Conservation (phyloP, 1,139 yeast genomes). For the Geotrichum carabidarum region DNA sequence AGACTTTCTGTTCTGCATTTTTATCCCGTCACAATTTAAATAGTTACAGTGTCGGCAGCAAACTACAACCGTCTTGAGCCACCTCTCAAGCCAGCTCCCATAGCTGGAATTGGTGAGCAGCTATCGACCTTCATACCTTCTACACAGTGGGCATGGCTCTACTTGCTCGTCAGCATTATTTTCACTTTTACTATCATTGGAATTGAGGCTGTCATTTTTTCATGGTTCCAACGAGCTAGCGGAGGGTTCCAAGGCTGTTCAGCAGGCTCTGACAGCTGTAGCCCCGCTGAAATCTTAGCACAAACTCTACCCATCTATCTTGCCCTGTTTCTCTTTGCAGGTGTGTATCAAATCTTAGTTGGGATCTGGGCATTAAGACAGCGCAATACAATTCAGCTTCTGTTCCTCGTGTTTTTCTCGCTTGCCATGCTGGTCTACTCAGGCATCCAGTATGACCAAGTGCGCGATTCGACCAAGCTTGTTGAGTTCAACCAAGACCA, state of each 20-base stretch:
- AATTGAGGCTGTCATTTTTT: conserved; percentile 16
- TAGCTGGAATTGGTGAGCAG: background rate
- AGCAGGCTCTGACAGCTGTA: conserved; percentile 22
- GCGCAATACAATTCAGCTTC: conserved; percentile 42
- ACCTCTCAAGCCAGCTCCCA: background rate
- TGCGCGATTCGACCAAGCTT: conserved; percentile 34
- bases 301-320: conserved; percentile 37
- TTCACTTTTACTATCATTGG: conserved; percentile 14
- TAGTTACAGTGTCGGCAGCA: conserved; percentile 1
- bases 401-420: conserved; percentile 45
- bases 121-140: conserved; percentile 7
- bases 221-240: conserved; percentile 27
- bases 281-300: conserved; percentile 26
- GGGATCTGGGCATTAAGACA: conserved; percentile 44
- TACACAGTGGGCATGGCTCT: conserved; percentile 15
- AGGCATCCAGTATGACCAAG: conserved; percentile 48
- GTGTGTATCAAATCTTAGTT: conserved; percentile 41
- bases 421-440: conserved; percentile 50
- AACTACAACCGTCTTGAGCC: conserved; percentile 4
- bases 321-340: conserved; percentile 47
- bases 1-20: no score
- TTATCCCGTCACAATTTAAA: background rate
- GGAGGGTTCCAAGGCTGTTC: conserved; percentile 34
- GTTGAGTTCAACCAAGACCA: background rate
- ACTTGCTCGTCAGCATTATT: conserved; percentile 6